These are phyloP conservation scores for Cordyceps cateniannulata DNA, from an alignment of 2,329 filamentous ascomycete genomes.

Conservation along the genomic window DNA sequence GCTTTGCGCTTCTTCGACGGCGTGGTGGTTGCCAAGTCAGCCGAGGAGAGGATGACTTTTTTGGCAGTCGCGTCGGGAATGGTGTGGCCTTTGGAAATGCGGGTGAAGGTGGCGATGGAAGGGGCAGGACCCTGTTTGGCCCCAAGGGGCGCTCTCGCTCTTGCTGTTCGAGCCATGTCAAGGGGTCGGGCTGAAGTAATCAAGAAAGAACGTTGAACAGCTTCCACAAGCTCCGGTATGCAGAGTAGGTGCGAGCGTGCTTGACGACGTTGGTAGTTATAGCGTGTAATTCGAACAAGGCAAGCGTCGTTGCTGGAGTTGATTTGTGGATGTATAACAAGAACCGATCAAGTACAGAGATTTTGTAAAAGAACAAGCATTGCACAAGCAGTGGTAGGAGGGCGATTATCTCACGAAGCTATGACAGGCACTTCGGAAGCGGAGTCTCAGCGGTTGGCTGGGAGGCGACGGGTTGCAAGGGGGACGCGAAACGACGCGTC, in stretches of 20 bases:
- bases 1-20: conserved; percentile 10
- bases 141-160: conserved; percentile 18
- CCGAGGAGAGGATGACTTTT: background rate
- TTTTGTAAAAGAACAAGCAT: background rate
- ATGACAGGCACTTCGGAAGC: background rate
- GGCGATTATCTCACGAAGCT: background rate
- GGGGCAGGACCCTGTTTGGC: conserved; percentile 17
- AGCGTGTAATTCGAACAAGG: background rate
- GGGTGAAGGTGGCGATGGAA: conserved; percentile 38
- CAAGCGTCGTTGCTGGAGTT: background rate
- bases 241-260: background rate
- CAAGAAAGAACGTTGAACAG: background rate
- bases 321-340: background rate
- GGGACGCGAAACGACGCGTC: conserved; percentile 4
- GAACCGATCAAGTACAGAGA: background rate
- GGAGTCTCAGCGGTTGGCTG: conserved; percentile 11
- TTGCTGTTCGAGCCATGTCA: conserved; percentile 23
- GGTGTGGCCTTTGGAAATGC: conserved; percentile 38
- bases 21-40: background rate
- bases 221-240: background rate
- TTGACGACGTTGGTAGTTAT: background rate
- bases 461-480: conserved; percentile 8
- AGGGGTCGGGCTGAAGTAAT: background rate
- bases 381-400: background rate
- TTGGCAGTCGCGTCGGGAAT: conserved; percentile 16